These are phyloP conservation scores for Asterionellopsis glacialis DNA, from an alignment of 108 stramenopile genomes.

Conservation along the genomic window DNA sequence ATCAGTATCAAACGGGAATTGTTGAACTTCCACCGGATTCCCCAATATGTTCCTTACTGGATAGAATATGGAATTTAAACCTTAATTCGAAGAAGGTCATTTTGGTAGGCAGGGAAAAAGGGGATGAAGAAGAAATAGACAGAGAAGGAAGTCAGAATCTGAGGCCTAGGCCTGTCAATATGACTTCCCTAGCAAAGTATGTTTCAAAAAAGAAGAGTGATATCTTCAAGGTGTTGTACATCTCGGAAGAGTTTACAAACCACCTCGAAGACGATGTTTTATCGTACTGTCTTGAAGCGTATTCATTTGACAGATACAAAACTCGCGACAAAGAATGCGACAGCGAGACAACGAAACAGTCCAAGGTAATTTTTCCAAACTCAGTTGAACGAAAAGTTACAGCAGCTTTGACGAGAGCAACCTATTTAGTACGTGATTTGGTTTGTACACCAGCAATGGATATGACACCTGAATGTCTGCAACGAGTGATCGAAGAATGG, in stretches of 20 bases:
- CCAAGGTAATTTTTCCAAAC: neutral
- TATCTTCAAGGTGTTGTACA: no score
- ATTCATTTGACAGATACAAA: constrained; percentile 5
- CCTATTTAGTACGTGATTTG: constrained; percentile 6
- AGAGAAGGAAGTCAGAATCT: no score
- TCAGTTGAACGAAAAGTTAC: neutral
- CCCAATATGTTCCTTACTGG: no score
- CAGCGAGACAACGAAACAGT: neutral
- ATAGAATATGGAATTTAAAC: no score
- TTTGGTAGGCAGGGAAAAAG: neutral
- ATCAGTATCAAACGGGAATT: neutral
- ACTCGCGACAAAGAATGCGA: constrained; percentile 1
- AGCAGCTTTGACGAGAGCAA: constrained; percentile 1
- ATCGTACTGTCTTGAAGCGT: neutral
- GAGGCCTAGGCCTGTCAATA: neutral
- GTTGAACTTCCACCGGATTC: neutral
- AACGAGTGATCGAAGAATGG: constrained; percentile 1
- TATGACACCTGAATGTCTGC: constrained; percentile 5
- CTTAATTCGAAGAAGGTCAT: neutral
- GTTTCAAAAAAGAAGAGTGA: no score
- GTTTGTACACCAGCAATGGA: constrained; percentile 5
- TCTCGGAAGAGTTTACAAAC: no score
- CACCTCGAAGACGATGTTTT: neutral
- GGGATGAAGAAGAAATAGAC: neutral
- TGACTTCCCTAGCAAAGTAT: neutral